Conservation (phyloP, 1,139 yeast genomes). For the Suhomyces kunorum region DNA sequence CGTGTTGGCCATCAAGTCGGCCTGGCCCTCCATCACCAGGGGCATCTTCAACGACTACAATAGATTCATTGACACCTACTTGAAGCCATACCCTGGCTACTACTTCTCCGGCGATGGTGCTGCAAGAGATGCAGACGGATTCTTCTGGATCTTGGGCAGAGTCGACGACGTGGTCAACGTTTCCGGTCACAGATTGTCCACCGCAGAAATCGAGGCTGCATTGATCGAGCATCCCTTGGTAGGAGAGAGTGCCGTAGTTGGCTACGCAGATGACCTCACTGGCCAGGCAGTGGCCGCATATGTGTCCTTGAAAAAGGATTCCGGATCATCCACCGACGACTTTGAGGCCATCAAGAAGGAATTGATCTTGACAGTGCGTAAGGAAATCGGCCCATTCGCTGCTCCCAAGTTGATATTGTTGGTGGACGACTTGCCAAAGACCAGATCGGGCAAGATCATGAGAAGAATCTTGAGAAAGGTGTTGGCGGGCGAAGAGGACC, state of each 20-base stretch:
- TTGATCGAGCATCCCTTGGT: conserved; percentile 68
- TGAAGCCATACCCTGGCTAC: conserved; percentile 66
- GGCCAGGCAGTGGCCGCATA: conserved; percentile 85
- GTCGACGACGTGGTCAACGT: conserved; percentile 84
- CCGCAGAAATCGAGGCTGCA: conserved; percentile 83
- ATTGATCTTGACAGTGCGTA: conserved; percentile 68
- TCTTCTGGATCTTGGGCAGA: conserved; percentile 78
- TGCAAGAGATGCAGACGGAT: conserved; percentile 75
- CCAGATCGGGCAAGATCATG: conserved; percentile 84
- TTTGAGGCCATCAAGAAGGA: conserved; percentile 63
- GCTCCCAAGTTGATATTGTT: conserved; percentile 73
- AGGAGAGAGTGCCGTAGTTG: conserved; percentile 79
- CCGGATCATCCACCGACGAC: conserved; percentile 41
- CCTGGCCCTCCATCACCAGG: conserved; percentile 82
- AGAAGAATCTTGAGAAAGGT: conserved; percentile 79
- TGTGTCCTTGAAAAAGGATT: conserved; percentile 59
- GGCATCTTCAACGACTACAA: conserved; percentile 72
- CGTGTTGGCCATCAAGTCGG: conserved; percentile 65
- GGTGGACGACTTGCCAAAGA: conserved; percentile 79
- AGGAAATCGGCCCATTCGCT: conserved; percentile 83
- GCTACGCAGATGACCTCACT: conserved; percentile 76
- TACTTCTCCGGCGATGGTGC: conserved; percentile 85
- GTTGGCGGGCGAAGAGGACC: conserved; percentile 77
- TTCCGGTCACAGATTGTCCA: conserved; percentile 76
- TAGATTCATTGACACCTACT: conserved; percentile 69